Conservation (phyloP, 306 rosid species). For the cucumber (Cucumis sativus) region Cucumber_9930_V3 NC_026655.2:18374501-18375000, state of each 20-base stretch:
- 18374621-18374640: not conserved
- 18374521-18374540: not conserved
- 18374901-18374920: conserved; percentile 20
- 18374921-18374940: conserved; percentile 17
- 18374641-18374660: conserved; percentile 95
- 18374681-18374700: conserved; percentile 80
- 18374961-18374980: not conserved
- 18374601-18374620: not conserved
- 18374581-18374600: not conserved
- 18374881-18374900: not conserved
- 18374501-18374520: not conserved
- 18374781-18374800: conserved; percentile 1
- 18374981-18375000: not conserved
- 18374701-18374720: conserved; percentile 93
- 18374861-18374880: conserved; percentile 12
- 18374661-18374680: conserved; percentile 90
- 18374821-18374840: not conserved
- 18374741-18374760: conserved; percentile 66
- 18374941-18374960: not conserved
- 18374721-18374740: conserved; percentile 92
- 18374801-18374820: conserved; percentile 1
- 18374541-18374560: not conserved
- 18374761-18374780: conserved; percentile 29
- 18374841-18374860: not conserved
- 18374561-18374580: not conserved